Percentiles rank a stretch among this genome's conserved stretches.
Conservation (phyloP, 177 flowering plant species). For the Vitis hybrid region DNA sequence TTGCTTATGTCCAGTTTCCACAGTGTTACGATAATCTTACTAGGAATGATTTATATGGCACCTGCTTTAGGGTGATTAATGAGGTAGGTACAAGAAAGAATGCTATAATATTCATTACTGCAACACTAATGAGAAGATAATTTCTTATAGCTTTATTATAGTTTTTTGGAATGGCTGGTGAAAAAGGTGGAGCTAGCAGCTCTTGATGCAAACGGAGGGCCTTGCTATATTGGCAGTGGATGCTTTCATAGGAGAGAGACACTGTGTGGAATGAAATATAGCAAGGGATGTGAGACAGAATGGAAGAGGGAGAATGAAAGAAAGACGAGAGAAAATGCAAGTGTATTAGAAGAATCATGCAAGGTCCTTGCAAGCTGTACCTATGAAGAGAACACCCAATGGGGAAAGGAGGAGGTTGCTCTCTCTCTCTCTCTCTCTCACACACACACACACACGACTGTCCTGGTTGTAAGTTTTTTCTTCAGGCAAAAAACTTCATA, state of each 20-base stretch:
- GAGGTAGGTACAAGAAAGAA: not conserved
- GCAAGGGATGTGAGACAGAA: conserved; percentile 11
- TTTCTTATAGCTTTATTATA: not conserved
- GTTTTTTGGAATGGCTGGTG: not conserved
- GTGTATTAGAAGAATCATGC: conserved; percentile 27
- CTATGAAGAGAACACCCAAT: conserved; percentile 34
- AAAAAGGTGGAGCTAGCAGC: conserved; percentile 33
- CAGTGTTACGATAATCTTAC: conserved; percentile 10
- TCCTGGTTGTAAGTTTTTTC: not conserved
- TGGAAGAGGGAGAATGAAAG: conserved; percentile 5
- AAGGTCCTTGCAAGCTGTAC: conserved; percentile 36
- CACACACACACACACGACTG: not conserved
- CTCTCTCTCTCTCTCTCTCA: not conserved
- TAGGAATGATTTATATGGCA: too few species aligned
- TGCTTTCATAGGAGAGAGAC: conserved; percentile 39
- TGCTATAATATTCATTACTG: not conserved
- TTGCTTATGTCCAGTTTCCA: conserved; percentile 38
- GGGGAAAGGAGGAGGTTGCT: conserved; percentile 38
- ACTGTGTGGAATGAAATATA: conserved; percentile 28
- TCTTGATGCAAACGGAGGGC: conserved; percentile 33
- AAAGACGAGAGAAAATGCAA: conserved; percentile 12
- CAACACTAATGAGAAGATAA: not conserved
- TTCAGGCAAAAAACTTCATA: too few species aligned
- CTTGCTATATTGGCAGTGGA: conserved; percentile 37
- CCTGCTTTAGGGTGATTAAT: too few species aligned